Percentiles rank a stretch among this genome's conserved stretches.
Conservation (phyloP, 2,329 filamentous ascomycete genomes). For the Trichophyton simii region DNA sequence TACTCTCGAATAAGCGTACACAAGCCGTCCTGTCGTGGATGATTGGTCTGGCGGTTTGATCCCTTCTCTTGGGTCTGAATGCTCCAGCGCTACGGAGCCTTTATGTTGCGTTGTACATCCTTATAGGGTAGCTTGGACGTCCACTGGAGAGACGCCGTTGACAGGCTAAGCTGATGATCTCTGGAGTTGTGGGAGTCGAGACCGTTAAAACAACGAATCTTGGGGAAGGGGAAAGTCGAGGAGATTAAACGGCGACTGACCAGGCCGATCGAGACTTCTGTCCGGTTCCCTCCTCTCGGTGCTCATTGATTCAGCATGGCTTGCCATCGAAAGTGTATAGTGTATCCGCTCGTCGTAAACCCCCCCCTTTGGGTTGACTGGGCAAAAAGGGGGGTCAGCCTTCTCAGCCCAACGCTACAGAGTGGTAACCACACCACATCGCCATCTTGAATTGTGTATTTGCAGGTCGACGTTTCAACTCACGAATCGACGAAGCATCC, state of each 20-base stretch:
- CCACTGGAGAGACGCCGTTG: background rate
- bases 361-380: no score
- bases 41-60: slow-evolving; percentile 2
- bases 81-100: background rate
- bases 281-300: background rate
- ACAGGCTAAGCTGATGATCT: background rate
- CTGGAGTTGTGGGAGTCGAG: background rate
- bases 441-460: background rate
- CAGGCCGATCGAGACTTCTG: background rate
- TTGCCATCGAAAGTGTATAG: no score
- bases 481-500: background rate
- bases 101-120: background rate
- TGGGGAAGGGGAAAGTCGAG: background rate
- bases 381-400: no score
- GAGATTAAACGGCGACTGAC: background rate
- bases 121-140: background rate
- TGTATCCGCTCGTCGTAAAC: no score
- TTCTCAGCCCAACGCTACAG: no score
- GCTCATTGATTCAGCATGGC: no score
- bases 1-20: background rate
- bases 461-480: background rate
- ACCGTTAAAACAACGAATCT: background rate
- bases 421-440: background rate
- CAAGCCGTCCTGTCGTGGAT: background rate
- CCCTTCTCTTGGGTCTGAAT: background rate